phyloP scores from a whole-genome alignment of 2,329 filamentous ascomycete genomes.

The Paramyrothecium roridum region DNA sequence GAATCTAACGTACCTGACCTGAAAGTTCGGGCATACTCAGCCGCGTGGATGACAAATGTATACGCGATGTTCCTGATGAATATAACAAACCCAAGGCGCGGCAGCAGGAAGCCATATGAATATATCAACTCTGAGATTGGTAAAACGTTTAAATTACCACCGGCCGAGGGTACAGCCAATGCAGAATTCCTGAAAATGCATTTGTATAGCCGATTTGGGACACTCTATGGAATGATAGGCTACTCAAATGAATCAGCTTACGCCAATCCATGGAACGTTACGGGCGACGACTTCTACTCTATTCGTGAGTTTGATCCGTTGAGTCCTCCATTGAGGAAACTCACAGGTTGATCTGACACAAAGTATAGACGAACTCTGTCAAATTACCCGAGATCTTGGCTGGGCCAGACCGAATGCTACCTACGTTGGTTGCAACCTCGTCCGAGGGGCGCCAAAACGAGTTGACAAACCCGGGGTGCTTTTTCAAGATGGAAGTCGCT shows the following conservation, averaged over 20 bases:
- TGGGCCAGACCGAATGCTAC: constrained; percentile 39
- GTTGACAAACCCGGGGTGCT: constrained; percentile 28
- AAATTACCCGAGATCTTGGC: constrained; percentile 22
- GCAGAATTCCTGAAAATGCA: constrained; percentile 1
- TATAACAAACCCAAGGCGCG: constrained; percentile 22
- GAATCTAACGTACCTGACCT: constrained; percentile 5
- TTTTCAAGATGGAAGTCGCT: constrained; percentile 35
- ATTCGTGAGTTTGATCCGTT: neutral
- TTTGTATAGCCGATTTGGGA: constrained; percentile 1
- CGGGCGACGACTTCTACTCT: neutral
- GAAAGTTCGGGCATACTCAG: constrained; percentile 34
- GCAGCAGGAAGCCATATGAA: constrained; percentile 16
- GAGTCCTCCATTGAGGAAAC: no score
- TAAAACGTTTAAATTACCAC: constrained; percentile 26
- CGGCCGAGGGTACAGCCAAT: neutral
- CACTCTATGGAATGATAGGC: neutral
- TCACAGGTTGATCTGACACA: no score
- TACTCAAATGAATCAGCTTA: neutral
- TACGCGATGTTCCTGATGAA: constrained; percentile 34
- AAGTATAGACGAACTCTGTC: constrained; percentile 6
- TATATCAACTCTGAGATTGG: constrained; percentile 34
- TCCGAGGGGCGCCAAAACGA: constrained; percentile 34
- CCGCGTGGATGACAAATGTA: constrained; percentile 36
- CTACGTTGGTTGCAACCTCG: constrained; percentile 32
- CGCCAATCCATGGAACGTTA: constrained; percentile 3